Conservation (phyloP, 2,329 filamentous ascomycete species). For the Aspergillus calidoustus region DNA sequence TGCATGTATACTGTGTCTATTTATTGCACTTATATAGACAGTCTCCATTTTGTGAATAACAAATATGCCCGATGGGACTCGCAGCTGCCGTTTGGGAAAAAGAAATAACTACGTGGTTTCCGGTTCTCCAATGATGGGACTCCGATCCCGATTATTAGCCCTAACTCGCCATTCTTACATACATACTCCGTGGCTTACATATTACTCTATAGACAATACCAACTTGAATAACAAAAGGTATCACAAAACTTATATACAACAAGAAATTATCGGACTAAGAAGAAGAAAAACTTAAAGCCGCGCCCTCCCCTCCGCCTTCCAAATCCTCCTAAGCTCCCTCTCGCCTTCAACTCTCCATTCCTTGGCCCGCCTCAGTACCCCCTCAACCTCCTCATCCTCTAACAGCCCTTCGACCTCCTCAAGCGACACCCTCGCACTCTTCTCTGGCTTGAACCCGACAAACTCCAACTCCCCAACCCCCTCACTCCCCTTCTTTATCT, state of each 20-base stretch:
- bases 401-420: slow-evolving; percentile 36
- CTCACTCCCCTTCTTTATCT: slow-evolving; percentile 22
- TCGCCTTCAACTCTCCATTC: slow-evolving; percentile 43
- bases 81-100: too few species aligned
- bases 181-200: background rate
- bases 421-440: slow-evolving; percentile 36
- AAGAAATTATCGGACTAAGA: background rate
- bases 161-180: background rate
- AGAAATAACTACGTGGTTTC: too few species aligned
- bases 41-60: too few species aligned
- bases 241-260: background rate
- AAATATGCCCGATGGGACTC: too few species aligned
- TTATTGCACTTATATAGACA: too few species aligned
- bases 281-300: slow-evolving; percentile 17
- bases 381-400: slow-evolving; percentile 43
- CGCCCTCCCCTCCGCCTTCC: slow-evolving; percentile 33
- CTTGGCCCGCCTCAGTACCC: slow-evolving; percentile 31
- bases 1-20: too few species aligned
- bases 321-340: slow-evolving; percentile 36
- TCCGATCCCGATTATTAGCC: background rate
- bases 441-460: slow-evolving; percentile 35
- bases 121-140: too few species aligned
- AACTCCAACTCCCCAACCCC: slow-evolving; percentile 36
- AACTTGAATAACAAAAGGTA: background rate
- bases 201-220: background rate